phyloP scores from a whole-genome alignment of 2,329 filamentous ascomycete species.

The Penicillium sp. region DNA sequence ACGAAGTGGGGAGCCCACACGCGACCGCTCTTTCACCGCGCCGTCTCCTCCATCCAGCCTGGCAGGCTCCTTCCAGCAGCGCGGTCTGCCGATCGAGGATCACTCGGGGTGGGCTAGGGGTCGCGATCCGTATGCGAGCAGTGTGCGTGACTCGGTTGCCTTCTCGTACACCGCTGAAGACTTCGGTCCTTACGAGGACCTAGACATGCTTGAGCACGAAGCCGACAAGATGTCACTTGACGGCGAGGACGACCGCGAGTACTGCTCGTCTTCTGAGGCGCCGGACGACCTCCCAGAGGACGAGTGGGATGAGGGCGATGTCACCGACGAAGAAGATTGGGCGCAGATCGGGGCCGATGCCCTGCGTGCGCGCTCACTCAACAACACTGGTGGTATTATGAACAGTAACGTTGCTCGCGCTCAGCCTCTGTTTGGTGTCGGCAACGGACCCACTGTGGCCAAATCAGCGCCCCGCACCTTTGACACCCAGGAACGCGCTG shows the following conservation, averaged over 20 bases:
- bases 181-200: slow-evolving; percentile 54
- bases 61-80: slow-evolving; percentile 42
- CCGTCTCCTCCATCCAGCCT: slow-evolving; percentile 53
- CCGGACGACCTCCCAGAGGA: slow-evolving; percentile 61
- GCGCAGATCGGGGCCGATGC: slow-evolving; percentile 80
- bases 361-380: slow-evolving; percentile 61
- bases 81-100: slow-evolving; percentile 47
- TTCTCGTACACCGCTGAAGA: slow-evolving; percentile 65
- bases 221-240: slow-evolving; percentile 93
- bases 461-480: slow-evolving; percentile 39
- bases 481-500: slow-evolving; percentile 43
- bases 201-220: slow-evolving; percentile 72
- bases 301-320: slow-evolving; percentile 76
- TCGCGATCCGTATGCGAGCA: slow-evolving; percentile 51
- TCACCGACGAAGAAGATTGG: slow-evolving; percentile 96
- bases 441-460: slow-evolving; percentile 35
- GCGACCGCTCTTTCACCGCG: slow-evolving; percentile 25
- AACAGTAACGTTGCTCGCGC: slow-evolving; percentile 24
- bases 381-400: slow-evolving; percentile 42
- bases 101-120: slow-evolving; percentile 32
- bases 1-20: slow-evolving; percentile 57
- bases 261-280: slow-evolving; percentile 71
- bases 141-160: slow-evolving; percentile 64
- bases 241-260: slow-evolving; percentile 54
- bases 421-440: slow-evolving; percentile 18